These are phyloP conservation scores for Gleditsia sinensis DNA, from an alignment of 306 rosid species.

Conservation along the genomic window DNA sequence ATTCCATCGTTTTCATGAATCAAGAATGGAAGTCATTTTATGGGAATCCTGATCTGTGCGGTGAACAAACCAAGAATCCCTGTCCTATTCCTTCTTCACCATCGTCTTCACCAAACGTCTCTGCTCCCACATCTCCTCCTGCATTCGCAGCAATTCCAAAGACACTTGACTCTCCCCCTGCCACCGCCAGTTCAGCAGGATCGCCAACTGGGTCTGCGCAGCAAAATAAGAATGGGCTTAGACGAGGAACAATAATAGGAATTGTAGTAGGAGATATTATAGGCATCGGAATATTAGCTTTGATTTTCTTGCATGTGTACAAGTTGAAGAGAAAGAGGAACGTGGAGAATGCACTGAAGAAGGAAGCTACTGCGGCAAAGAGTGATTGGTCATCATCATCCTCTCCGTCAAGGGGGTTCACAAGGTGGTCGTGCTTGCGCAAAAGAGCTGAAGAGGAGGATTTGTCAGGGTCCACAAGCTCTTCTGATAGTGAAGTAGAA, in stretches of 20 bases:
- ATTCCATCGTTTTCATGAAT: constrained; percentile 41
- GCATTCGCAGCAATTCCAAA: constrained; percentile 89
- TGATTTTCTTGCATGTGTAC: constrained; percentile 56
- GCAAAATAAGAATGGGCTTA: constrained; percentile 43
- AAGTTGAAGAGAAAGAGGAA: constrained; percentile 53
- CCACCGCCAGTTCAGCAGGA: constrained; percentile 14
- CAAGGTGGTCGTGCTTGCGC: constrained; percentile 79
- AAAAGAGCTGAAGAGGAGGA: constrained; percentile 59
- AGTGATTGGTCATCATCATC: constrained; percentile 59
- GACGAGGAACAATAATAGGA: constrained; percentile 58
- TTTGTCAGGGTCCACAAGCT: constrained; percentile 39
- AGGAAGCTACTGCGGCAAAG: constrained; percentile 35
- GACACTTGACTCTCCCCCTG: constrained; percentile 41
- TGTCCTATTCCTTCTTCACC: constrained; percentile 72
- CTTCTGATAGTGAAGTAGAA: constrained; percentile 45
- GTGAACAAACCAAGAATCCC: constrained; percentile 44
- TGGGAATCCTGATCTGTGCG: constrained; percentile 72
- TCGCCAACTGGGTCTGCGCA: constrained; percentile 20
- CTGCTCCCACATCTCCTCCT: constrained; percentile 67
- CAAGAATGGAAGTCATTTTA: constrained; percentile 46
- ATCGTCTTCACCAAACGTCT: constrained; percentile 40
- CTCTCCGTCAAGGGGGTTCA: constrained; percentile 67
- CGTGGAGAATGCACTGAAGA: constrained; percentile 28
- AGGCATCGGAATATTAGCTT: constrained; percentile 55
- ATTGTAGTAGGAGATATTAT: constrained; percentile 70